phyloP scores from a whole-genome alignment of 2,329 filamentous ascomycete genomes.

The Aspergillus ibericus region DNA sequence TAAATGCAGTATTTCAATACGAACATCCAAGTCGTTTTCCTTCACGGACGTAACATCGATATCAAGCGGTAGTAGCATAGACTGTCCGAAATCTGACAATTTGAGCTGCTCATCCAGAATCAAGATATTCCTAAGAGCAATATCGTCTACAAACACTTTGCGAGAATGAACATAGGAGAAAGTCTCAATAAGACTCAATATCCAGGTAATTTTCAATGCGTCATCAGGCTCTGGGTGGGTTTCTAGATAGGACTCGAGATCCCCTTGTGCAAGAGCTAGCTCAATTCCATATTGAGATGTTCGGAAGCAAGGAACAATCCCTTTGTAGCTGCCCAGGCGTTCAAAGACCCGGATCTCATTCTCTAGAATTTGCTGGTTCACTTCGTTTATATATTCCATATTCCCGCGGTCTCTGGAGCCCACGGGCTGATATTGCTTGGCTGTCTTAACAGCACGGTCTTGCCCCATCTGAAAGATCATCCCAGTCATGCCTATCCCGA shows the following conservation, averaged over 20 bases:
- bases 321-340: constrained; percentile 17
- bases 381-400: constrained; percentile 22
- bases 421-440: constrained; percentile 4
- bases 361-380: constrained; percentile 17
- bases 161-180: constrained; percentile 6
- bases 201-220: constrained; percentile 6
- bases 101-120: constrained; percentile 13
- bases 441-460: constrained; percentile 13
- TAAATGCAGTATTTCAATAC: constrained; percentile 10
- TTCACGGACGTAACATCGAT: constrained; percentile 3
- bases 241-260: constrained; percentile 15
- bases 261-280: constrained; percentile 16
- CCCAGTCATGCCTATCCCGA: constrained; percentile 15
- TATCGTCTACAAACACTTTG: constrained; percentile 15
- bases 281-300: constrained; percentile 20
- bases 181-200: constrained; percentile 6
- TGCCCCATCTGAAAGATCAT: constrained; percentile 3
- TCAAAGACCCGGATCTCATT: constrained; percentile 20
- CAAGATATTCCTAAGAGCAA: constrained; percentile 14
- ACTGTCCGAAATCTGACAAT: constrained; percentile 15
- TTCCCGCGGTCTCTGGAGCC: constrained; percentile 15
- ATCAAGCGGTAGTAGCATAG: constrained; percentile 12
- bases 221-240: constrained; percentile 3
- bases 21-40: constrained; percentile 5
- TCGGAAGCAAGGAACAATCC: constrained; percentile 17